Evolutionary conservation across 192 early-diverging fungal genomes (phyloP), one percentile per base, ranked within the genome.

Genomic region (Coemansia pectinata): DNA sequence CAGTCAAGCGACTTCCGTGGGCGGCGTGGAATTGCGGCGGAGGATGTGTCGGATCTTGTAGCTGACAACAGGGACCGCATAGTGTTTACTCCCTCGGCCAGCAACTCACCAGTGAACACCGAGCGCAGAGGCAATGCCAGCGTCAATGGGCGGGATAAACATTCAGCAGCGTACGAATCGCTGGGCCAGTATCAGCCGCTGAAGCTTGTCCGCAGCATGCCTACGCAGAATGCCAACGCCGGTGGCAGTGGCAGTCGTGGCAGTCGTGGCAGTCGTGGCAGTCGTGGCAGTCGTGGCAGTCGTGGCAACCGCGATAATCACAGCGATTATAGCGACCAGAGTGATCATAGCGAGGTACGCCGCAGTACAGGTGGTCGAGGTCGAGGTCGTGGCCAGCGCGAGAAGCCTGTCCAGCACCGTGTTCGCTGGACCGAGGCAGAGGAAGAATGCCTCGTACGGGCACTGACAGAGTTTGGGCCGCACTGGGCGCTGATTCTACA

Each of bases 151-250:
- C 11, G n/a, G 10, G 29, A 19, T 34, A 14, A 55, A 36, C 39
- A 47, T 15, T 31, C 34, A 14, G 57, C 36, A 0, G 63, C 21
- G 40, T 14, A 52, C 50, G 60, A 36, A 29, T 41, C 63, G 38
- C 79, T 77, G 31, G 73, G 79, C 6, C 74, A 81, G 74, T 81
- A 81, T 65, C 64, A 39, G 40, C 74, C 79, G 40, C 57, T 60
- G 41, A 42, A 25, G 44, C 57, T 42, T 50, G 50, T 50, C 33
- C 66, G 57, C 45, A 55, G 33, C 25, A 65, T 23, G 38, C 23
- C 58, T 21, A 41, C 19, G 5, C 63, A 66, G 45, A 50, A 55
- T 42, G 59, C 62, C 31, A 19, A 21, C 19, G 41, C 17, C 44
- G 50, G 50, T 8, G 39, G 31, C 29, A 39, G 48, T 33, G 55